These are phyloP conservation scores for Solanum pinnatisectum DNA, from an alignment of 257 asterid species.

Conservation along the genomic window DNA sequence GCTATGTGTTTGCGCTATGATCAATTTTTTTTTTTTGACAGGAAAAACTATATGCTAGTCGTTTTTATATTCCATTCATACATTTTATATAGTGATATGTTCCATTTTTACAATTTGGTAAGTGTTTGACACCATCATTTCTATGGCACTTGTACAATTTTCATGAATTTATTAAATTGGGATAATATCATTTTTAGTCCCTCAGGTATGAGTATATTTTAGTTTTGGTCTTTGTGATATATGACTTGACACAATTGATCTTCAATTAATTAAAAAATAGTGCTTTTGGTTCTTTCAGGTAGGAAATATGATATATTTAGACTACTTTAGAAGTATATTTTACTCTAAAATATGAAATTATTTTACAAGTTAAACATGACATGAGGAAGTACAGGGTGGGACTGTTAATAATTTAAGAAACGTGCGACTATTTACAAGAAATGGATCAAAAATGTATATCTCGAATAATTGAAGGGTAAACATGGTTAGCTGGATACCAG, in stretches of 20 bases:
- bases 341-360: no score
- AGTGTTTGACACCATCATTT: background rate
- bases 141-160: background rate
- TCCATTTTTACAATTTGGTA: background rate
- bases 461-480: background rate
- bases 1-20: background rate
- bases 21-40: no score
- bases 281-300: background rate
- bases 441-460: background rate
- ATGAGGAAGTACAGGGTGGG: background rate
- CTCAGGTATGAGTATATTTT: background rate
- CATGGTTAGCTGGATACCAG: background rate
- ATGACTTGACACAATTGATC: background rate
- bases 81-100: background rate
- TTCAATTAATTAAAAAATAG: background rate
- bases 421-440: background rate
- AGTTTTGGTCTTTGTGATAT: background rate
- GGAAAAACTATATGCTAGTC: background rate
- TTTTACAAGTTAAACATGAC: background rate
- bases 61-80: background rate
- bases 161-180: background rate
- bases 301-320: background rate
- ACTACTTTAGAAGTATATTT: background rate
- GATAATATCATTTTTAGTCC: background rate
- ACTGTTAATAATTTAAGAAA: background rate